These are phyloP conservation scores for Neolentinus lepideus DNA, from an alignment of 1,284 basidiomycete genomes.

Conservation along the genomic window DNA sequence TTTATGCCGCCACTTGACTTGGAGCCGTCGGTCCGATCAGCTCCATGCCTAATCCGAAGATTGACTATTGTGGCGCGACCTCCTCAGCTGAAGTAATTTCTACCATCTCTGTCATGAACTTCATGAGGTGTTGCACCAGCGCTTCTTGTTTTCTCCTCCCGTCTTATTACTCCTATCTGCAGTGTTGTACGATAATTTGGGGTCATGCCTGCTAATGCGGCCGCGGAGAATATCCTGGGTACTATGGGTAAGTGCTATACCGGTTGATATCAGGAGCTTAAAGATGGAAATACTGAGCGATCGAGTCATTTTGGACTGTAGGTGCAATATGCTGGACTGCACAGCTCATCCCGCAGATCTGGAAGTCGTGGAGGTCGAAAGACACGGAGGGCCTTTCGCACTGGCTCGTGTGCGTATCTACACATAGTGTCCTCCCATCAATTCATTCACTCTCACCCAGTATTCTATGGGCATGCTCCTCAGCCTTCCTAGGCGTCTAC, in stretches of 20 bases:
- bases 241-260: slow-evolving; percentile 41
- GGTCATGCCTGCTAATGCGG: slow-evolving; percentile 29
- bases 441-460: slow-evolving; percentile 22
- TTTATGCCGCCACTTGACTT: too few species aligned
- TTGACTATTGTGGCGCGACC: too few species aligned
- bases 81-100: too few species aligned
- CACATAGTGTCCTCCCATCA: background rate
- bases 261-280: background rate
- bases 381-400: slow-evolving; percentile 68
- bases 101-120: too few species aligned
- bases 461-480: slow-evolving; percentile 60
- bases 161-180: background rate
- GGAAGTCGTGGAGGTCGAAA: slow-evolving; percentile 71
- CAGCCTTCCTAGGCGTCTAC: slow-evolving; percentile 66
- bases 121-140: background rate
- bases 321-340: slow-evolving; percentile 65
- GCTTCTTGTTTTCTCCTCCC: background rate
- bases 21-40: too few species aligned
- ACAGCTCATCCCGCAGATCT: slow-evolving; percentile 70
- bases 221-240: slow-evolving; percentile 53
- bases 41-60: too few species aligned
- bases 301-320: slow-evolving; percentile 14
- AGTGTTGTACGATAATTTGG: background rate
- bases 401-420: slow-evolving; percentile 55
- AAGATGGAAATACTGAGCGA: background rate